Evolutionary conservation across 768 basidiomycete species (phyloP), one percentile per base, ranked within the genome.

Genomic region (Trametes cubensis): DNA sequence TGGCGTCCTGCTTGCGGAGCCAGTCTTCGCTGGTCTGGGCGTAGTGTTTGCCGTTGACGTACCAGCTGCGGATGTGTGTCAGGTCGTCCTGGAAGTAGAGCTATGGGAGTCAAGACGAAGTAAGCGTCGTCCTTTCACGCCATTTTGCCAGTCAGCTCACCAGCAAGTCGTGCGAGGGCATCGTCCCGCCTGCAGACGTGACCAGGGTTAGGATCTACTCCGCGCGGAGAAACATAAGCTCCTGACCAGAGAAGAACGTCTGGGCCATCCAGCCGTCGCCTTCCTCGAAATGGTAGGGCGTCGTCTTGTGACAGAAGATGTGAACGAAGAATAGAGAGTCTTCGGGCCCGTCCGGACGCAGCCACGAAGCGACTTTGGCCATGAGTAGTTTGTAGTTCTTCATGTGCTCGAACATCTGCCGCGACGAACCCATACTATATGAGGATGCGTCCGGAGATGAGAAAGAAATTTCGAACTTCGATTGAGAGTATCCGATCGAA

Each of bases 231-330:
- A 49, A 4, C 41, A 26, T 38, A 28, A 30, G 10, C 30, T 3
- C 49, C 69, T 25, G 60, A 79, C 82, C 86, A 10, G 85, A 84
- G 71, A 89, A 89, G 75, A 90, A 89, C 40, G 82, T 86, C 73
- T 86, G 76, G 6, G 86, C 82, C 88, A 90, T 90, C 88, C 88
- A 89, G 6, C 86, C 86, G 61, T 88, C 87, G 55, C 77, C 79
- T 55, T 86, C 81, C 58, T 84, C 84, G 62, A 89, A 90, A 65
- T 89, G 86, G 67, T 90, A 89, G 7, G 88, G 85, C 0, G 77
- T 85, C 4, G 77, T 79, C 42, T 69, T 67, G 70, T 89, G 87
- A 66, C 87, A 88, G 75, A 90, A 89, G 26, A 89, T 83, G 67
- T 90, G 88, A 26, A 89, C 78, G 72, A 88, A 90, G 26, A 89